A percentile compares a stretch with the other conserved stretches of the same genome.
These are phyloP conservation scores for Fragaria nilgerrensis DNA, from an alignment of 306 rosid genomes.

Conservation along the genomic window DNA sequence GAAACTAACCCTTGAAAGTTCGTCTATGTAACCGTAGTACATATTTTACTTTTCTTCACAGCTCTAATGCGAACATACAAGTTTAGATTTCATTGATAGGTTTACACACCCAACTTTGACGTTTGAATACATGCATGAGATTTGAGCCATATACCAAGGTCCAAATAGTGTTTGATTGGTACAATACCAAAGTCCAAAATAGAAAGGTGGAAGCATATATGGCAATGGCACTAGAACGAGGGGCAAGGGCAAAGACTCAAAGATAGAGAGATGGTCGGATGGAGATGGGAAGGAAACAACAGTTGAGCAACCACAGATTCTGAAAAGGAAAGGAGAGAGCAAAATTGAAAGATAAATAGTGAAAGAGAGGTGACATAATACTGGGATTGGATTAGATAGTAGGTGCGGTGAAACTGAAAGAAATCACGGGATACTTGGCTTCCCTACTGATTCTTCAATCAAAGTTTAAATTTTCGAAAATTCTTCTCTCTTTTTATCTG, in stretches of 20 bases:
- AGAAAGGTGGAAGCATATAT: not conserved
- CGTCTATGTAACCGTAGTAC: not conserved
- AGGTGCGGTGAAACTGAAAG: constrained; percentile 28
- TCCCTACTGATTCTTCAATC: constrained; percentile 3
- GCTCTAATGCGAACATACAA: not conserved
- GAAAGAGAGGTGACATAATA: not conserved
- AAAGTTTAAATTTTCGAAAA: not conserved
- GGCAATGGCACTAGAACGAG: not conserved
- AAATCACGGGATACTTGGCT: constrained; percentile 21
- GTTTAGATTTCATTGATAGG: not conserved
- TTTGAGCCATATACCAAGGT: not conserved
- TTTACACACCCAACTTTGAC: not conserved
- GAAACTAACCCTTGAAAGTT: too few species aligned
- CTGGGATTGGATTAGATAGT: constrained; percentile 6
- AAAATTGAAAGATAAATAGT: not conserved
- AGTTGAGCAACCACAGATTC: constrained; percentile 13
- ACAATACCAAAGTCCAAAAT: not conserved
- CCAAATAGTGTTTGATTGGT: not conserved
- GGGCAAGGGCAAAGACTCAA: not conserved
- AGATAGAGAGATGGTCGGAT: not conserved
- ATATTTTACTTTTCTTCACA: not conserved
- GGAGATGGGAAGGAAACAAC: not conserved
- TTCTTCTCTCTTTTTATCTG: constrained; percentile 11
- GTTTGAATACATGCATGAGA: not conserved
- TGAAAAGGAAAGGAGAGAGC: not conserved